Evolutionary conservation across 768 basidiomycete species (phyloP), one percentile per base, ranked within the genome.

Genomic region (Pulveroboletus sp.): DNA sequence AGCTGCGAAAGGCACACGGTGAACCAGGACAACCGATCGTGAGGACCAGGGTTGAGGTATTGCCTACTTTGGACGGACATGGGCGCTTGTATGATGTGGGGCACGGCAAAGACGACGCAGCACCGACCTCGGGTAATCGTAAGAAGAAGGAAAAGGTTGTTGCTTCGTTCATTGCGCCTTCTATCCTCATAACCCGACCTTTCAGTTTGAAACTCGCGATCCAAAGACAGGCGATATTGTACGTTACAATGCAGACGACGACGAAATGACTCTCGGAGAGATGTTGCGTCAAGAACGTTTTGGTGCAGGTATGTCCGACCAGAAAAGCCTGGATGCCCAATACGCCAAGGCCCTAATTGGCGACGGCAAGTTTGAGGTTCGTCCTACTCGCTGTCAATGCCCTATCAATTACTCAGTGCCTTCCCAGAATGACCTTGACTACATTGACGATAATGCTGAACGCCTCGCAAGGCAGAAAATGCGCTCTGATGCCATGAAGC

Each of bases 401-500:
- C 12, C 29, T 36, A 8, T 1, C 21, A 19, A 10, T 42, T 19
- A 20, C 19, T 34, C 23, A 51, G 45, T 17, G 13, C 20, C 13
- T 35, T 47, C 35, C 10, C 47, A 93, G 87, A 86, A 87, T 55
- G 82, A 94, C 59, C 72, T 94, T 27, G 97, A 97, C 39, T 98
- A 98, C 58, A 86, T 97, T 53, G 97, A 99, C 56, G 97, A 98
- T 55, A 95, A 97, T 64, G 94, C 93, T 1, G 95, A 95, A 60
- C 86, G 84, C 56, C 76, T 98, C 0, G 91, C 90, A 33, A 75
- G 94, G 47, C 85, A 92, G 68, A 98, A 95, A 70, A 94, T 97
- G 90, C 88, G 94, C 43, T 84, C 86, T 5, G 95, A 98, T 61
- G 91, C 87, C 19, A 92, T 97, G 87, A 98, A 94, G 66, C 82